These are phyloP conservation scores for Filosporella fistucella DNA, from an alignment of 495 filamentous ascomycete species.

Conservation along the genomic window DNA sequence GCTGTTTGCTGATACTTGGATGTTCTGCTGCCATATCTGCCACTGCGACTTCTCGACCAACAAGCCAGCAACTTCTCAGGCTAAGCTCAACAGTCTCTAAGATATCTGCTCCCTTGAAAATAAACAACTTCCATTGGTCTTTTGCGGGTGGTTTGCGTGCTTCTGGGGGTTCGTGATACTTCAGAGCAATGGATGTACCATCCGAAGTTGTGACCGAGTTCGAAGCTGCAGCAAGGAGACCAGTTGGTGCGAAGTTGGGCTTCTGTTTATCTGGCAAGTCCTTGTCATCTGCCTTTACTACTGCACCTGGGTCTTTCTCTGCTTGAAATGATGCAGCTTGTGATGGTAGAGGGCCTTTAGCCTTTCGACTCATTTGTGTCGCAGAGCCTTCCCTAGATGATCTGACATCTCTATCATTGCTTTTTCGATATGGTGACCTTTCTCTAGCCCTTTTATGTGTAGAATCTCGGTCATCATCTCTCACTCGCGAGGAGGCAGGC, in stretches of 20 bases:
- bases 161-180: constrained; percentile 94
- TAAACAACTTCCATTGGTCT: constrained; percentile 82
- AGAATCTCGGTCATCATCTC: constrained; percentile 12
- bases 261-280: constrained; percentile 70
- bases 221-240: constrained; percentile 79
- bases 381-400: constrained; percentile 21
- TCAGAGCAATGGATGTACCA: constrained; percentile 67
- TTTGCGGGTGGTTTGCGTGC: constrained; percentile 79
- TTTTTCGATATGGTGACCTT: constrained; percentile 13
- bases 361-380: constrained; percentile 23
- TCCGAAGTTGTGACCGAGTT: constrained; percentile 73
- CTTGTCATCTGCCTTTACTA: constrained; percentile 28
- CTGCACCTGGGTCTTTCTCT: constrained; percentile 32
- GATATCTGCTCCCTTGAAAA: constrained; percentile 82
- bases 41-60: constrained; percentile 74
- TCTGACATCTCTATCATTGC: constrained; percentile 12
- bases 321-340: constrained; percentile 64
- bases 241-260: constrained; percentile 79
- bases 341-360: constrained; percentile 59
- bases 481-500: constrained; percentile 15
- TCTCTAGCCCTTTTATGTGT: constrained; percentile 16
- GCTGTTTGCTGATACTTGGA: constrained; percentile 89
- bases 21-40: constrained; percentile 85
- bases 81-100: constrained; percentile 75
- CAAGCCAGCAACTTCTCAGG: constrained; percentile 79